A percentile compares a stretch with the other conserved stretches of the same genome.
Conservation (phyloP, 2,329 filamentous ascomycete species). For the Coniochaeta sp. region DNA sequence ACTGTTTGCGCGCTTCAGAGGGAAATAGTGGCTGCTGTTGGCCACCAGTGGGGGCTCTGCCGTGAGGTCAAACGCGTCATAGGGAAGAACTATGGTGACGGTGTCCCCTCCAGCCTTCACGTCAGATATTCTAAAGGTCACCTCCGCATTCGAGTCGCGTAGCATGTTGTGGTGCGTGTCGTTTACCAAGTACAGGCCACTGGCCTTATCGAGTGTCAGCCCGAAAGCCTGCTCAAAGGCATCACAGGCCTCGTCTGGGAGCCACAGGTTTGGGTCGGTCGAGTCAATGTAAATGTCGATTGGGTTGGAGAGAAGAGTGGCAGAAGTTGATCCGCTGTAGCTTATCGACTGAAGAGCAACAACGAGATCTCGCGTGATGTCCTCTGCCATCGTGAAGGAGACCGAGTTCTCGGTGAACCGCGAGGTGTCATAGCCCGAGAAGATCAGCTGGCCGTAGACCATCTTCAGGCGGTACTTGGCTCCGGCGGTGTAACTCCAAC, state of each 20-base stretch:
- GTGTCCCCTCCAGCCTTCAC: constrained; percentile 21
- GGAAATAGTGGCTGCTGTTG: constrained; percentile 22
- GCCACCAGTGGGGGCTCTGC: constrained; percentile 20
- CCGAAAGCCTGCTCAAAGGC: constrained; percentile 26
- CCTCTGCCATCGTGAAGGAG: constrained; percentile 26
- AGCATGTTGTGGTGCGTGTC: constrained; percentile 22
- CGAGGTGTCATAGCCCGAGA: constrained; percentile 32
- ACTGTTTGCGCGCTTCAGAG: constrained; percentile 24
- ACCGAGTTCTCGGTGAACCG: constrained; percentile 28
- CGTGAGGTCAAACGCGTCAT: constrained; percentile 22
- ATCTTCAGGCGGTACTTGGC: constrained; percentile 29
- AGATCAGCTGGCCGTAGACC: constrained; percentile 28
- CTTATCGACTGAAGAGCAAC: constrained; percentile 29
- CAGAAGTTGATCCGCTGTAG: constrained; percentile 23
- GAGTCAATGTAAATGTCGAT: constrained; percentile 28
- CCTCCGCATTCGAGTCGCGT: constrained; percentile 21
- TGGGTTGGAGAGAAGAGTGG: constrained; percentile 22
- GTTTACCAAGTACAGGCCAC: constrained; percentile 25
- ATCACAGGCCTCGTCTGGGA: constrained; percentile 20
- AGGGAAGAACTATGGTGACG: constrained; percentile 23
- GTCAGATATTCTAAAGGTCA: constrained; percentile 25
- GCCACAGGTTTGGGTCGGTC: constrained; percentile 27
- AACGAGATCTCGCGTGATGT: constrained; percentile 26
- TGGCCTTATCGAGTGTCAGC: constrained; percentile 17
- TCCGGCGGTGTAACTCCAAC: constrained; percentile 34